phyloP scores from a whole-genome alignment of 148 eudicot species.

The Diospyros kaki region DNA sequence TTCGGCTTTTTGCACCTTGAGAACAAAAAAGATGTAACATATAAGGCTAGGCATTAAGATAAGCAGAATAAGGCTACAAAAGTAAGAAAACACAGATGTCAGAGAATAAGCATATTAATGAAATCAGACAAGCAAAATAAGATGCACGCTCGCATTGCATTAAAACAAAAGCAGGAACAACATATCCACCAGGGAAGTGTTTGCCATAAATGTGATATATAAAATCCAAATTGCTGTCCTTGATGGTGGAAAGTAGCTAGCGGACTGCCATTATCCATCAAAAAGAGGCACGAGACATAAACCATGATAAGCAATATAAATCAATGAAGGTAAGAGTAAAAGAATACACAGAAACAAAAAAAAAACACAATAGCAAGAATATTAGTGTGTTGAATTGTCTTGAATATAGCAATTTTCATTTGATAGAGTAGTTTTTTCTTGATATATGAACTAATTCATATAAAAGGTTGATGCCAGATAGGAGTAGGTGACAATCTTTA shows the following conservation, averaged over 20 bases:
- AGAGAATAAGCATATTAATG: background rate
- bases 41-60: background rate
- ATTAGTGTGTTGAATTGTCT: too few species aligned
- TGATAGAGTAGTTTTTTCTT: too few species aligned
- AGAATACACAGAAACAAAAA: background rate
- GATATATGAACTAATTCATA: too few species aligned
- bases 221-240: background rate
- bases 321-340: background rate
- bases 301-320: too few species aligned
- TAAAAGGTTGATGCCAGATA: too few species aligned
- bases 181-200: background rate
- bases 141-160: background rate
- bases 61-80: background rate
- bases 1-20: constrained; percentile 34
- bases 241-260: background rate
- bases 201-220: background rate
- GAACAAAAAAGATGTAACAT: background rate
- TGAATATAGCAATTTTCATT: too few species aligned
- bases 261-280: background rate
- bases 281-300: background rate
- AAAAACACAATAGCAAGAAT: too few species aligned
- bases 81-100: background rate
- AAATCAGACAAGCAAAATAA: background rate
- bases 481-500: too few species aligned
- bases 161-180: background rate